Evolutionary conservation across 2,329 filamentous ascomycete genomes (phyloP).

Genomic region (Colletotrichum somersetense): DNA sequence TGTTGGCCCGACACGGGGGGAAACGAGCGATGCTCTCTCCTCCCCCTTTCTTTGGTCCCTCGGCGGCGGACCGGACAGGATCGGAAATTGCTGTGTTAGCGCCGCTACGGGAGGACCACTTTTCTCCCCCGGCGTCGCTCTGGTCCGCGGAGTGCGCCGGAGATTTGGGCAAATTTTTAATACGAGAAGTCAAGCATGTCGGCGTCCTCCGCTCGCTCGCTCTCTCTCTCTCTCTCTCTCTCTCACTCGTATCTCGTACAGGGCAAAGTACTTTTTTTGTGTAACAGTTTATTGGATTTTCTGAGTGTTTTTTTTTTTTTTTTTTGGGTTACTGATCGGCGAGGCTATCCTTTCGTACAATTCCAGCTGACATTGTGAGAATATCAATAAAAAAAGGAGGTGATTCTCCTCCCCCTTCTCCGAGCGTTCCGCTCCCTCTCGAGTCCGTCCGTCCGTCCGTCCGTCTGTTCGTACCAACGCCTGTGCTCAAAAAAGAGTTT

Average conservation of each 20-base stretch:
- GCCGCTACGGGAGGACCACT: conserved; percentile 6
- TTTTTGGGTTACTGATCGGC: conserved; percentile 6
- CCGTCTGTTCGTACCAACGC: conserved; percentile 18
- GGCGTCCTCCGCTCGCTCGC: neutral
- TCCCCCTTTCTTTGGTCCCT: neutral
- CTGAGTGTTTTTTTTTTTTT: neutral
- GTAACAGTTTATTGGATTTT: conserved; percentile 7
- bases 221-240: no score
- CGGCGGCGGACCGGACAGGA: neutral
- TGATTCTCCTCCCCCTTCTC: neutral
- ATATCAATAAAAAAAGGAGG: neutral
- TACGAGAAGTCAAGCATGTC: neutral
- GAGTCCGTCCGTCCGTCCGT: neutral
- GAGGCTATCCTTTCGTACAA: neutral
- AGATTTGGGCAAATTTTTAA: neutral
- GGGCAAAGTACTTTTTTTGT: neutral
- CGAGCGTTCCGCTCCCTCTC: neutral
- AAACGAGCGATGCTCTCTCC: conserved; percentile 9
- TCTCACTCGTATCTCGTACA: neutral
- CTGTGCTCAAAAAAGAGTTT: neutral
- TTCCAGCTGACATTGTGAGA: neutral
- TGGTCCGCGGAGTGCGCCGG: neutral
- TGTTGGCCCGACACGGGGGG: neutral
- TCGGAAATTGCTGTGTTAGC: no score
- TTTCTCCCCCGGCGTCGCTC: neutral